phyloP scores from a whole-genome alignment of 306 rosid species.

The Cucurbita argyrosperma region DNA sequence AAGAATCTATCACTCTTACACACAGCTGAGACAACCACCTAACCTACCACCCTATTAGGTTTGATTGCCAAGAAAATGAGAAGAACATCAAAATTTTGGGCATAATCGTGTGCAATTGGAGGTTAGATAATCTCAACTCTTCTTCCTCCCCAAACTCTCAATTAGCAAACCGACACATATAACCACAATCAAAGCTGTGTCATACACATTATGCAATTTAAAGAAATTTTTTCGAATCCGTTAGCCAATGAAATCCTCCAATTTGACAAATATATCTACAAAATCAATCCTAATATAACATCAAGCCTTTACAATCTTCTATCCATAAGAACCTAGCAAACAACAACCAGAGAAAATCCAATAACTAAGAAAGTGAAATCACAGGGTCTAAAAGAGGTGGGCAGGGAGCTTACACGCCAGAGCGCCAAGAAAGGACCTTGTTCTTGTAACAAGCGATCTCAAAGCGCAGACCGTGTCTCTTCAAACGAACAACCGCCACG shows the following conservation, averaged over 20 bases:
- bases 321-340: neutral
- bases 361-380: neutral
- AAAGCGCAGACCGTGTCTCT: constrained; percentile 65
- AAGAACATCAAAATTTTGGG: no score
- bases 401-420: constrained; percentile 49
- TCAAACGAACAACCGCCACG: constrained; percentile 89
- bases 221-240: neutral
- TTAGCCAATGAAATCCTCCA: neutral
- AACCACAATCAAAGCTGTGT: no score
- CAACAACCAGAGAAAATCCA: neutral
- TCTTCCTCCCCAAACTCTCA: no score
- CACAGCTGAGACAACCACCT: no score
- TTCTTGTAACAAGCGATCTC: constrained; percentile 91
- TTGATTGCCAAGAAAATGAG: no score
- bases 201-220: neutral
- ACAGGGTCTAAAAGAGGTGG: neutral
- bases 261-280: neutral
- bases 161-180: no score
- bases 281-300: neutral
- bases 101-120: no score
- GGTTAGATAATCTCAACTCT: no score
- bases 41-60: no score
- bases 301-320: neutral
- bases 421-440: constrained; percentile 94
- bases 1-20: no score